These are phyloP conservation scores for Collybia nuda DNA, from an alignment of 768 basidiomycete genomes.

Conservation along the genomic window DNA sequence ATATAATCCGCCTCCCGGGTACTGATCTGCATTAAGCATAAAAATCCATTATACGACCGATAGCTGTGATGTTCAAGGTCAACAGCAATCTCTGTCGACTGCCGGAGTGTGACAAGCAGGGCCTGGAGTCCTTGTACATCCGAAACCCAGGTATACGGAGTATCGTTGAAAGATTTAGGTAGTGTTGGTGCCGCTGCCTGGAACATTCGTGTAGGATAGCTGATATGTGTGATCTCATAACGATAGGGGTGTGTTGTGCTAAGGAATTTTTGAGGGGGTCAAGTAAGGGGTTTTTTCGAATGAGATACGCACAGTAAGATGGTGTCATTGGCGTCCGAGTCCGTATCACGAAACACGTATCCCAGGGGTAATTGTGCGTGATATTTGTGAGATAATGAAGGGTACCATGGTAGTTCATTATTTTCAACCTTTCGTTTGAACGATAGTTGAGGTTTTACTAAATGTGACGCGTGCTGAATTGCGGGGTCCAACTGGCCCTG, in stretches of 20 bases:
- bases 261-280: constrained; percentile 8
- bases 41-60: constrained; percentile 80
- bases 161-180: constrained; percentile 61
- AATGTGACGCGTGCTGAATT: constrained; percentile 70
- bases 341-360: constrained; percentile 41
- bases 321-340: constrained; percentile 17
- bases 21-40: constrained; percentile 92
- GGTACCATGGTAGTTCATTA: constrained; percentile 61
- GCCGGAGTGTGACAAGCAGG: constrained; percentile 70
- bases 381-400: constrained; percentile 72
- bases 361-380: constrained; percentile 85
- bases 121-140: constrained; percentile 50
- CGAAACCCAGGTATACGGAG: constrained; percentile 71
- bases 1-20: constrained; percentile 85
- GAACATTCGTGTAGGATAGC: constrained; percentile 73
- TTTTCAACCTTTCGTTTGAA: constrained; percentile 69
- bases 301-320: constrained; percentile 28
- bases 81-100: constrained; percentile 79
- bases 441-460: constrained; percentile 78
- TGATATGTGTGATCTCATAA: constrained; percentile 77
- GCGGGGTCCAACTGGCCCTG: constrained; percentile 55
- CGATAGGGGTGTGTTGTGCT: constrained; percentile 74
- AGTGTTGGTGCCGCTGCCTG: constrained; percentile 44
- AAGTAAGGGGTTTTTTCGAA: background rate
- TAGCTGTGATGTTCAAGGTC: constrained; percentile 95